Conservation (phyloP, 768 basidiomycete species). For the Filobasidium floriforme region DNA sequence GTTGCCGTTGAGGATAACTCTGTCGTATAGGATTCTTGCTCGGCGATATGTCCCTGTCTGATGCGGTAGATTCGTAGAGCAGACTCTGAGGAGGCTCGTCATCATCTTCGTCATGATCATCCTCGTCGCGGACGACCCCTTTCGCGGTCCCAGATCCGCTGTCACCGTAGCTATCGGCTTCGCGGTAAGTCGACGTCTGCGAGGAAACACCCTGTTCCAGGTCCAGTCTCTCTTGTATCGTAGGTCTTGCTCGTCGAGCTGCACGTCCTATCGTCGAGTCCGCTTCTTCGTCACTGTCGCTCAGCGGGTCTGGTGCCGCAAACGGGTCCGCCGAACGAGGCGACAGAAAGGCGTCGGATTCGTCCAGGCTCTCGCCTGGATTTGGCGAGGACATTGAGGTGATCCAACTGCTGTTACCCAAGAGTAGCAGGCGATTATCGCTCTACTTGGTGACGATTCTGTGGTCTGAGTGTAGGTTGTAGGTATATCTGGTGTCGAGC, state of each 20-base stretch:
- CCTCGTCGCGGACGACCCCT: neutral
- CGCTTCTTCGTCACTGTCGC: conserved; percentile 6
- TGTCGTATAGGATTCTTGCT: too few relatives aligned
- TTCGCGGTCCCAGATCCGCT: neutral
- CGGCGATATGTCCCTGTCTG: too few relatives aligned
- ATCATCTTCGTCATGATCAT: conserved; percentile 6
- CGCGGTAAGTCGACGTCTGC: neutral
- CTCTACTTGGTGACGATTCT: too few relatives aligned
- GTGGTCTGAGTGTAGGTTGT: too few relatives aligned
- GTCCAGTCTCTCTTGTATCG: neutral
- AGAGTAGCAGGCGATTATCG: too few relatives aligned
- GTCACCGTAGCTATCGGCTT: neutral
- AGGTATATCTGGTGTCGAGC: too few relatives aligned
- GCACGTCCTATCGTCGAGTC: neutral
- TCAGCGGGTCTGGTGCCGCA: neutral
- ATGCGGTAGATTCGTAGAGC: conserved; percentile 13
- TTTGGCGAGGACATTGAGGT: too few relatives aligned
- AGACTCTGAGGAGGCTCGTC: conserved; percentile 18
- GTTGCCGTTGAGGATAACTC: too few relatives aligned
- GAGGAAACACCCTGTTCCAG: neutral
- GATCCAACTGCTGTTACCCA: too few relatives aligned
- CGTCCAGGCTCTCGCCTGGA: neutral
- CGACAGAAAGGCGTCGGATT: neutral
- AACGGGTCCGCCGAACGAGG: neutral
- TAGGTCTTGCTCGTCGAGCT: neutral